A percentile compares a stretch with the other conserved stretches of the same genome.
phyloP scores from a whole-genome alignment of 345 rosid genomes.

The Conringia planisiliqua region DNA sequence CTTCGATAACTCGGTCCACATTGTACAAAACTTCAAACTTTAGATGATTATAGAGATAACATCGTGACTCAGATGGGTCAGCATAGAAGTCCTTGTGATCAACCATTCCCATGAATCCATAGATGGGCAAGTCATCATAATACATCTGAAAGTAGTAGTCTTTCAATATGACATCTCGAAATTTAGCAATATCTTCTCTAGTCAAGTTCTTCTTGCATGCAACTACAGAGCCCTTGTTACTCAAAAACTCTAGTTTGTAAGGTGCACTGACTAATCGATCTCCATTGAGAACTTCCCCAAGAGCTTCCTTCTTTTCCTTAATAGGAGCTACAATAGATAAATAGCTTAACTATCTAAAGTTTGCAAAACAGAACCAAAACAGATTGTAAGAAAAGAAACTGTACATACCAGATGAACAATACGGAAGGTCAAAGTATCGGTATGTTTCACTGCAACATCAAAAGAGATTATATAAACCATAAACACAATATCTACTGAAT shows the following conservation, averaged over 20 bases:
- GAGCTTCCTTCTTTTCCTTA: slow-evolving; percentile 50
- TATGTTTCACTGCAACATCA: slow-evolving; percentile 42
- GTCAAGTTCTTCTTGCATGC: slow-evolving; percentile 43
- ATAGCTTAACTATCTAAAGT: neutral
- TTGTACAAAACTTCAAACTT: slow-evolving; percentile 49
- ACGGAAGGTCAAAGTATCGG: slow-evolving; percentile 48
- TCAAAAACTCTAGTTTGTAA: slow-evolving; percentile 42
- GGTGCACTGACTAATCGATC: slow-evolving; percentile 73
- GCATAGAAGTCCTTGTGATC: slow-evolving; percentile 41
- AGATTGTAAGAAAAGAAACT: neutral
- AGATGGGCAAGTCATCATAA: slow-evolving; percentile 55
- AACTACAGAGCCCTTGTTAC: slow-evolving; percentile 42
- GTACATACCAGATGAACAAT: slow-evolving; percentile 45
- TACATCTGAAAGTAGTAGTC: slow-evolving; percentile 66
- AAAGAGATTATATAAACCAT: neutral
- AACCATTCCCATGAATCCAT: slow-evolving; percentile 55
- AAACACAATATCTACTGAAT: too few relatives aligned
- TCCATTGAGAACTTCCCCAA: slow-evolving; percentile 69
- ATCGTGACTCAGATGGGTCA: slow-evolving; percentile 43
- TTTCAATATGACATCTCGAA: slow-evolving; percentile 39
- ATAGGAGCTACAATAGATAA: slow-evolving; percentile 29
- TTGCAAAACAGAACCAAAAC: neutral
- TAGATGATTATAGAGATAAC: slow-evolving; percentile 47
- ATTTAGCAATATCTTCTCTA: slow-evolving; percentile 41
- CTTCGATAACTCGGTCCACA: slow-evolving; percentile 51